phyloP scores from a whole-genome alignment of 1,284 basidiomycete genomes.

The Ceratobasidium sp. region DNA sequence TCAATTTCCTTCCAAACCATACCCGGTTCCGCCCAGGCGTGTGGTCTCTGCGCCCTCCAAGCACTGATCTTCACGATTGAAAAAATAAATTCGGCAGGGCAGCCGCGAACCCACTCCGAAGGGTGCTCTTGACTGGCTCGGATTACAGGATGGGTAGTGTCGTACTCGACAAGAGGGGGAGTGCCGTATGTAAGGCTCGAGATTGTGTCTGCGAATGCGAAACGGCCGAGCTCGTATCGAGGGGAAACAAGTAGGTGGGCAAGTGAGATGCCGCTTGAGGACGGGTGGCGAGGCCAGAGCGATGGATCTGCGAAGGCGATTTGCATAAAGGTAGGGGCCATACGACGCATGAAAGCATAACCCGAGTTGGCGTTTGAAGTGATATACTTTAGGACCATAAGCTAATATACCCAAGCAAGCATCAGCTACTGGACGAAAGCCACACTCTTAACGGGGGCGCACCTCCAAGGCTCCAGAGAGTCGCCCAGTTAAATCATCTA shows the following conservation, averaged over 20 bases:
- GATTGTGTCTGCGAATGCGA: conserved; percentile 2
- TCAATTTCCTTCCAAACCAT: conserved; percentile 6
- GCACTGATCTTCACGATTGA: background rate
- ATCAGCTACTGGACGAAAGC: background rate
- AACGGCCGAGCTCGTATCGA: background rate
- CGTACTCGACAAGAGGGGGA: conserved; percentile 19
- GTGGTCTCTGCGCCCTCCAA: background rate
- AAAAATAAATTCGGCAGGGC: background rate
- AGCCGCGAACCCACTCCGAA: background rate
- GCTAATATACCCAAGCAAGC: background rate
- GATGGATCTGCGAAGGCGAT: conserved; percentile 13
- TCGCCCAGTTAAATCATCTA: background rate
- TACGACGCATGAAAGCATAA: conserved; percentile 5
- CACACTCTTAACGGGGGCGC: background rate
- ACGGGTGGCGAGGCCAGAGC: conserved; percentile 9
- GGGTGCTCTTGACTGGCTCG: background rate
- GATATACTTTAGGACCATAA: conserved; percentile 7
- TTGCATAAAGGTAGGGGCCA: conserved; percentile 15
- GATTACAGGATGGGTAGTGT: background rate
- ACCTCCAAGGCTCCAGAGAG: conserved; percentile 10
- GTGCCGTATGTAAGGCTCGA: conserved; percentile 1
- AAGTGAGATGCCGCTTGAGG: background rate
- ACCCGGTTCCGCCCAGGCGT: background rate
- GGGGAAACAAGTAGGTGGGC: background rate
- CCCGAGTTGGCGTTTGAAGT: background rate